Conservation (phyloP, 805 yeast genomes). For the Scheffersomyces coipomensis region DNA sequence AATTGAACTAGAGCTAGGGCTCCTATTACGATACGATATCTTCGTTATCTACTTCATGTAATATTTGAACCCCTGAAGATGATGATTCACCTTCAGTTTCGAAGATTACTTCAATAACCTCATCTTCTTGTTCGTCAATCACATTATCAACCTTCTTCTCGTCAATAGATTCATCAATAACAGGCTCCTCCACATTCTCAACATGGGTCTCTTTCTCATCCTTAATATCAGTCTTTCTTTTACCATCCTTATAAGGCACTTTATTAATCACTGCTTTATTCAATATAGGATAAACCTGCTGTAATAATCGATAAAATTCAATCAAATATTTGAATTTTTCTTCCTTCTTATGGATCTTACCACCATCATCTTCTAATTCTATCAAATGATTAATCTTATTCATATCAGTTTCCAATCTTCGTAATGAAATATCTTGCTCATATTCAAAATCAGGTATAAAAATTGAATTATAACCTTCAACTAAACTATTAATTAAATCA, state of each 20-base stretch:
- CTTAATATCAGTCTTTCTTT: constrained; percentile 5
- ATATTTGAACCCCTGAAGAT: background rate
- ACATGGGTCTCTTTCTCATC: too few relatives aligned
- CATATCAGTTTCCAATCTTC: background rate
- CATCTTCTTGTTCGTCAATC: background rate
- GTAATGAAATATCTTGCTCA: background rate
- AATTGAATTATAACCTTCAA: constrained; percentile 5
- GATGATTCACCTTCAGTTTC: background rate
- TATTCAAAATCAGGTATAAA: background rate
- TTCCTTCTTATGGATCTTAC: background rate
- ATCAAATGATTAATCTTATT: too few relatives aligned
- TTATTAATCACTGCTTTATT: background rate
- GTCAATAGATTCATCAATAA: too few relatives aligned
- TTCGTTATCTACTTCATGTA: background rate
- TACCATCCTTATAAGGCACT: background rate
- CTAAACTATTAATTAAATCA: constrained; percentile 8
- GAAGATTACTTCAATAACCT: background rate
- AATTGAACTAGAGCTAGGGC: too few relatives aligned
- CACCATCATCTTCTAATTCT: background rate
- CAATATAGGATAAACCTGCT: constrained; percentile 1
- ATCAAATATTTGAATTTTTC: constrained; percentile 2
- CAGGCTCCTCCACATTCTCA: too few relatives aligned
- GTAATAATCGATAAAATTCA: constrained; percentile 2
- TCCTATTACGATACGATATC: too few relatives aligned
- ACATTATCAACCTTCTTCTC: too few relatives aligned